Evolutionary conservation across 2,329 filamentous ascomycete genomes (phyloP).

Genomic region (Penicillium sp.): DNA sequence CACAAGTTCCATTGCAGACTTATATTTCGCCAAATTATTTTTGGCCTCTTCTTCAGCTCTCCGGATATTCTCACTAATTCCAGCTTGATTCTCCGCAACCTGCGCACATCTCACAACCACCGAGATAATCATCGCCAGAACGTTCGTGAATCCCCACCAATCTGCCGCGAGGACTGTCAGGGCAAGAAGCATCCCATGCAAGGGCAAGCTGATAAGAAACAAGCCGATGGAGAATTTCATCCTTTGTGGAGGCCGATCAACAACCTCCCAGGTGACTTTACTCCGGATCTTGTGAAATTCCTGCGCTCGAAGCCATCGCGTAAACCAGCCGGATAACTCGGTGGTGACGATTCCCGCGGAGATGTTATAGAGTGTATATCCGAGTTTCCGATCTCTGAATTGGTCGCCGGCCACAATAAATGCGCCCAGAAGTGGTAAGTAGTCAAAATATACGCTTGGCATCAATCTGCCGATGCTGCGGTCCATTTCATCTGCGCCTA

Average conservation of each 20-base stretch:
- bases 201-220: slow-evolving; percentile 3
- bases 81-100: slow-evolving; percentile 9
- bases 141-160: slow-evolving; percentile 14
- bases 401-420: slow-evolving; percentile 4
- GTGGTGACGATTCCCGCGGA: slow-evolving; percentile 9
- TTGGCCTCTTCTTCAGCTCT: neutral
- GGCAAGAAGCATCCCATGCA: slow-evolving; percentile 2
- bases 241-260: neutral
- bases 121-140: slow-evolving; percentile 10
- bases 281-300: slow-evolving; percentile 10
- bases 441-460: slow-evolving; percentile 11
- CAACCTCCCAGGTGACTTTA: slow-evolving; percentile 6
- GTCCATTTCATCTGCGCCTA: slow-evolving; percentile 14
- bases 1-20: neutral
- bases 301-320: slow-evolving; percentile 10
- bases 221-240: neutral
- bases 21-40: neutral
- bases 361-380: slow-evolving; percentile 10
- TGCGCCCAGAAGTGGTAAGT: slow-evolving; percentile 4
- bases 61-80: slow-evolving; percentile 7
- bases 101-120: slow-evolving; percentile 6
- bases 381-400: slow-evolving; percentile 2
- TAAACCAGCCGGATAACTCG: slow-evolving; percentile 12
- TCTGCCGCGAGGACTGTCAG: slow-evolving; percentile 6
- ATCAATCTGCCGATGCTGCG: slow-evolving; percentile 10